Conservation (phyloP, 331 rosid species). For the Ulmus americana region DNA sequence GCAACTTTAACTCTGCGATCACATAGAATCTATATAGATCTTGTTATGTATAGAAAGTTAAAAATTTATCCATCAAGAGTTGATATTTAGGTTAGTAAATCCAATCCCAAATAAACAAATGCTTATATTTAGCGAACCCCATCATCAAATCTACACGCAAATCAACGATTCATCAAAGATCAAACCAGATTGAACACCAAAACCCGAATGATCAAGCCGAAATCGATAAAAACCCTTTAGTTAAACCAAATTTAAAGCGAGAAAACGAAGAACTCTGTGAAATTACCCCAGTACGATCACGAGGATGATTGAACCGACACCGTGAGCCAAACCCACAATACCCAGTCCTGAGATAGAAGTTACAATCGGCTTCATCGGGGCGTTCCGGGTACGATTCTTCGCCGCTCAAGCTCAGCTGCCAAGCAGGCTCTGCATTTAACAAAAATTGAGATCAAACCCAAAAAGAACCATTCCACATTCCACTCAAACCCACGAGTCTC, state of each 20-base stretch:
- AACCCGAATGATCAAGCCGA: slow-evolving; percentile 19
- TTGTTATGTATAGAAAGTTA: slow-evolving; percentile 8
- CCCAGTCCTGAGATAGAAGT: slow-evolving; percentile 72
- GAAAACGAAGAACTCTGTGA: slow-evolving; percentile 1
- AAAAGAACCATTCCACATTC: slow-evolving; percentile 31
- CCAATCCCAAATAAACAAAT: slow-evolving; percentile 13
- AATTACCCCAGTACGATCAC: slow-evolving; percentile 66
- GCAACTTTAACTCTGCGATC: slow-evolving; percentile 1
- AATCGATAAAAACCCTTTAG: slow-evolving; percentile 19
- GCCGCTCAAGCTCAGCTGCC: slow-evolving; percentile 55
- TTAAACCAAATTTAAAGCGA: not conserved
- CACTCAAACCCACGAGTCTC: slow-evolving; percentile 36
- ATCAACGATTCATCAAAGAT: slow-evolving; percentile 25
- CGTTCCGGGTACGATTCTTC: slow-evolving; percentile 86
- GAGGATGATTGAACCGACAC: slow-evolving; percentile 96
- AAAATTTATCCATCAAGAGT: slow-evolving; percentile 6
- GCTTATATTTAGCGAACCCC: slow-evolving; percentile 3
- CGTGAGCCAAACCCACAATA: slow-evolving; percentile 82
- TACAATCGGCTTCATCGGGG: slow-evolving; percentile 83
- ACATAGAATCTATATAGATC: slow-evolving; percentile 24
- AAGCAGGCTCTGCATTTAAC: slow-evolving; percentile 57
- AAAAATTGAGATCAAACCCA: slow-evolving; percentile 40
- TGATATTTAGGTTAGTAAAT: slow-evolving; percentile 19
- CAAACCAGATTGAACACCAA: slow-evolving; percentile 26
- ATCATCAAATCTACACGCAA: slow-evolving; percentile 15